Conservation (phyloP, 352 stramenopile genomes). For the Phytophthora sp. region DNA sequence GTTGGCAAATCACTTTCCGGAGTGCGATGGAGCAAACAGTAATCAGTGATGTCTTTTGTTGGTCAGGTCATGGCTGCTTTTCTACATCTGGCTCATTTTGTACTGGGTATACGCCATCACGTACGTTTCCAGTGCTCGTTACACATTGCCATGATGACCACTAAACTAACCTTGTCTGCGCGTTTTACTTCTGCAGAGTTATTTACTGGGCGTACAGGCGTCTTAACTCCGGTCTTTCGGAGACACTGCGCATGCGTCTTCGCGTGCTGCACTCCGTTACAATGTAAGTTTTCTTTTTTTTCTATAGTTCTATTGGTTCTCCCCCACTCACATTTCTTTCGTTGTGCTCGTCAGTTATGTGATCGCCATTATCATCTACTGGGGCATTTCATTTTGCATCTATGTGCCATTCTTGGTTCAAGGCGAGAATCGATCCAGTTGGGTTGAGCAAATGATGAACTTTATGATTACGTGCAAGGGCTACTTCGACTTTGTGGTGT, state of each 20-base stretch:
- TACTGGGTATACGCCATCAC: conserved; percentile 86
- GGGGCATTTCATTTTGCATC: conserved; percentile 83
- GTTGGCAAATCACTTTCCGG: conserved; percentile 1
- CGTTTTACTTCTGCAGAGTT: conserved; percentile 39
- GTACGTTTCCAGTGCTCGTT: conserved; percentile 33
- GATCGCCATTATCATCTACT: conserved; percentile 93
- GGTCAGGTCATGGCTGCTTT: conserved; percentile 78
- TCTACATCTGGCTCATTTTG: conserved; percentile 89
- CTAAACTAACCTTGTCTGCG: not conserved
- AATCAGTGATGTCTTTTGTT: not conserved
- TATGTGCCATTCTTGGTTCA: conserved; percentile 89
- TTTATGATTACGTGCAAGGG: conserved; percentile 92
- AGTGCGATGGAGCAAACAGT: not conserved
- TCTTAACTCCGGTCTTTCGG: conserved; percentile 78
- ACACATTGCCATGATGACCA: not conserved
- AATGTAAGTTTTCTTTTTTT: conserved; percentile 54
- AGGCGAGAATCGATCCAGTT: conserved; percentile 44
- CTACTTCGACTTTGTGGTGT: conserved; percentile 90
- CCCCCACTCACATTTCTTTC: not conserved
- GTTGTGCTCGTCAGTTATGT: conserved; percentile 59
- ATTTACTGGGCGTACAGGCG: conserved; percentile 88
- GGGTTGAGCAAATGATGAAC: conserved; percentile 84
- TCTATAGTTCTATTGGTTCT: not conserved
- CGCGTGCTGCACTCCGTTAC: conserved; percentile 89
- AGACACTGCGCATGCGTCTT: conserved; percentile 86